Percentiles rank a stretch among this genome's conserved stretches.
Evolutionary conservation across 2,329 filamentous ascomycete genomes (phyloP).

Genomic region (Diaporthe eres): DNA sequence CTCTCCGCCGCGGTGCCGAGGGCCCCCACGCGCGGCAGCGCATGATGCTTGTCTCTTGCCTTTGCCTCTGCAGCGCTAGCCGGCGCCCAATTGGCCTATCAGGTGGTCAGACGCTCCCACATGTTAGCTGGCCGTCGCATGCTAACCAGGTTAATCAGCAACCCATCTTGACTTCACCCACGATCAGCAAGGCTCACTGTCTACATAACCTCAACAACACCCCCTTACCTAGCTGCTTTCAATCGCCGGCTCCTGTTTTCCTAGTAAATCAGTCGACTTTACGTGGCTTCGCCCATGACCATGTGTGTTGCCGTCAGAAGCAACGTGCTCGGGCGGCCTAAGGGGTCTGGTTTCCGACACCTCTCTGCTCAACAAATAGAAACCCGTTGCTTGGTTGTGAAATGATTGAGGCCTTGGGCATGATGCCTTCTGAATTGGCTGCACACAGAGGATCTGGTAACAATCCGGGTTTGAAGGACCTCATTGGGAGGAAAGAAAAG

Average conservation of each 20-base stretch:
- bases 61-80: conserved; percentile 25
- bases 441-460: not conserved
- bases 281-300: not conserved
- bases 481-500: not conserved
- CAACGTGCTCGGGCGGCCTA: not conserved
- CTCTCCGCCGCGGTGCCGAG: conserved; percentile 2
- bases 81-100: conserved; percentile 40
- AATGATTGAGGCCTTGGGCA: not conserved
- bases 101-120: conserved; percentile 25
- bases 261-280: not conserved
- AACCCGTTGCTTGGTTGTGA: not conserved
- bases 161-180: not conserved
- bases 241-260: not conserved
- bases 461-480: not conserved
- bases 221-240: not conserved
- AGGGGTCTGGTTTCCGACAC: not conserved
- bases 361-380: not conserved
- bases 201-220: not conserved
- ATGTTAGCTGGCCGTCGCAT: not conserved
- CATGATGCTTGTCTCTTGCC: conserved; percentile 12
- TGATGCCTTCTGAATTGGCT: not conserved
- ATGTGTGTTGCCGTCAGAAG: not conserved
- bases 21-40: conserved; percentile 25
- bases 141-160: not conserved
- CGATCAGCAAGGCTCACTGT: not conserved